phyloP scores from a whole-genome alignment of 176 grass and related monocot genomes.

The Oryza australiensis region DNA sequence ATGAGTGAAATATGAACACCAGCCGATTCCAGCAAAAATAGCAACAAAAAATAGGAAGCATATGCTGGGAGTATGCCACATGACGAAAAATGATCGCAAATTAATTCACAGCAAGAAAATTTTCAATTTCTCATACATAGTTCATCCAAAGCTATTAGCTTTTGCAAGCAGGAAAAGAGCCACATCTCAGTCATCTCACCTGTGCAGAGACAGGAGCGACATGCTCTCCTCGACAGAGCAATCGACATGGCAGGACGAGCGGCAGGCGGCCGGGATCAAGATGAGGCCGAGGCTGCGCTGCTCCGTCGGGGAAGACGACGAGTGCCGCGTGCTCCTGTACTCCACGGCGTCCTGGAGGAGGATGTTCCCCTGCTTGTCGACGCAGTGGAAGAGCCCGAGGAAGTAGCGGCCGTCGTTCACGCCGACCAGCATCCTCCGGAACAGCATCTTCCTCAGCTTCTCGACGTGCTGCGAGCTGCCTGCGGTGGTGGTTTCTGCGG shows the following conservation, averaged over 20 bases:
- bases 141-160: neutral
- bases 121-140: neutral
- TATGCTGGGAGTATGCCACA: neutral
- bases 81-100: neutral
- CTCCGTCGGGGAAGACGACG: slow-evolving; percentile 43
- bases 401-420: slow-evolving; percentile 85
- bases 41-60: neutral
- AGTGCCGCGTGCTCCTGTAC: slow-evolving; percentile 52
- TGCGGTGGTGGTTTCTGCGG: neutral
- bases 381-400: slow-evolving; percentile 80
- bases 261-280: slow-evolving; percentile 74
- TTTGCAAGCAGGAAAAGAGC: neutral
- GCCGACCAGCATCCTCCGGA: slow-evolving; percentile 69
- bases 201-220: slow-evolving; percentile 59
- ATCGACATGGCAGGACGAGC: slow-evolving; percentile 81
- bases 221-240: slow-evolving; percentile 78
- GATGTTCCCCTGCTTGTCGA: slow-evolving; percentile 95
- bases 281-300: slow-evolving; percentile 84
- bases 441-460: slow-evolving; percentile 71
- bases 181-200: slow-evolving; percentile 43
- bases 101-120: neutral
- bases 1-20: neutral
- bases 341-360: slow-evolving; percentile 92
- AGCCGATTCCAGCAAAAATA: neutral
- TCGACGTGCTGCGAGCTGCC: slow-evolving; percentile 58